phyloP scores from a whole-genome alignment of 257 asterid genomes.

The Jasminum sambac region DNA sequence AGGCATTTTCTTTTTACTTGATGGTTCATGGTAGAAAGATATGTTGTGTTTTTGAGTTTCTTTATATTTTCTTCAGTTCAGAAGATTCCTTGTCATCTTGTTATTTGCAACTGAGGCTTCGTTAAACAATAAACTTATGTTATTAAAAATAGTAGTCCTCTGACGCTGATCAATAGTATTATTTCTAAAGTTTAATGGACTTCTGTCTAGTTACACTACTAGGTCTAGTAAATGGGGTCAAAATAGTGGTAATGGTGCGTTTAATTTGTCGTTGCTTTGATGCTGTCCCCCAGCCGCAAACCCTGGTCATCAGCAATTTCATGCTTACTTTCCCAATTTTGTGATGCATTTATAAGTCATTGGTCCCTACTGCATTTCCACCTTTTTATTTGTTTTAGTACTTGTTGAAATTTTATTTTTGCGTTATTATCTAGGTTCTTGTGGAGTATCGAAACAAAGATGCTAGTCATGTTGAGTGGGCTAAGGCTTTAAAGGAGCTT shows the following conservation, averaged over 20 bases:
- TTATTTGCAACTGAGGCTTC: background rate
- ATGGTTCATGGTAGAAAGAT: background rate
- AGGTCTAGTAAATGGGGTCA: background rate
- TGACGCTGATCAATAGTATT: background rate
- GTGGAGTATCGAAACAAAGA: constrained; percentile 92
- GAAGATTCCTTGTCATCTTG: background rate
- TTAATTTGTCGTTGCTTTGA: background rate
- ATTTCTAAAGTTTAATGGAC: background rate
- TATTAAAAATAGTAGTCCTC: background rate
- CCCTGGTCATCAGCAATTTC: background rate
- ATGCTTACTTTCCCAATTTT: background rate
- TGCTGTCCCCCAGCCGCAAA: background rate
- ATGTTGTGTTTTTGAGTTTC: background rate
- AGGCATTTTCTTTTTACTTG: background rate
- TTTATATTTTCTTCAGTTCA: background rate
- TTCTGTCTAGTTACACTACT: background rate
- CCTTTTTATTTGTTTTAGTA: background rate
- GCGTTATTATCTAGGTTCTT: constrained; percentile 53
- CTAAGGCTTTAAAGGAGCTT: constrained; percentile 89
- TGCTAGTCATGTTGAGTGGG: constrained; percentile 93
- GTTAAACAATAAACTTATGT: background rate
- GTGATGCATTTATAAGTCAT: background rate
- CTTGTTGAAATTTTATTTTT: constrained; percentile 11
- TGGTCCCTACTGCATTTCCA: background rate
- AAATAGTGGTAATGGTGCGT: background rate